Evolutionary conservation across 2,329 filamentous ascomycete species (phyloP), one percentile per base, ranked within the genome.

Genomic region (Alternaria conjuncta): DNA sequence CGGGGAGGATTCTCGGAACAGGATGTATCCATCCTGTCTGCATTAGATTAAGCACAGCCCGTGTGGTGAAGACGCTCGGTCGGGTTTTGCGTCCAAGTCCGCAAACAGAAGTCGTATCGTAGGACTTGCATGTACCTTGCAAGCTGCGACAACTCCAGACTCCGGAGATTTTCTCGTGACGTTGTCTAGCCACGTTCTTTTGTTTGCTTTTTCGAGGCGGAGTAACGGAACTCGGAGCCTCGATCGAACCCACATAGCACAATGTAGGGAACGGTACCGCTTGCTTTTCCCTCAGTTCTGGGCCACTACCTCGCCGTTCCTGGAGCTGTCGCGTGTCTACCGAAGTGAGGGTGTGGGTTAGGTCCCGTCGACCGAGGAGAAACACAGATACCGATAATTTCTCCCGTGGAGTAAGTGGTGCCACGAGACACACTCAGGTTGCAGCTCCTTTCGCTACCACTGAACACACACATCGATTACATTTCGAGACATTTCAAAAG

Each of bases 11-110:
- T 59, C 43, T 62, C 55, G 60, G 55, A 20, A 44, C 12, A 59
- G 60, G 55, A 62, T 44, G 55, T 54, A 54, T 62, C 47, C 55
- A 47, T 62, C 60, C 55, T 54, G n/a, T 30, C 23, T 28, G 20
- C 30, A 28, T 32, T 41, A 46, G 12, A n/a, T 58, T 47, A 44
- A 18, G 41, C 55, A 59, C 47, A 58, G 47, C 28, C 45, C 20
- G 28, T 57, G 30, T 57, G 32, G 30, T 57, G 45, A 61, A 55
- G 49, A 45, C 44, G 32, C 53, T 61, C 44, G 25, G 53, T n/a
- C 18, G 45, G 53, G 45, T 55, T 30, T 23, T 18, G 25, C 54
- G 28, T 41, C 49, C 10, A 36, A 32, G 49, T 13, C 18, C 18
- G 7, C 28, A 51, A 32, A 13, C 36, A 51, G 20, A 21, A 36